Conservation (phyloP, 2,329 filamentous ascomycete species). For the Colletotrichum viniferum region DNA sequence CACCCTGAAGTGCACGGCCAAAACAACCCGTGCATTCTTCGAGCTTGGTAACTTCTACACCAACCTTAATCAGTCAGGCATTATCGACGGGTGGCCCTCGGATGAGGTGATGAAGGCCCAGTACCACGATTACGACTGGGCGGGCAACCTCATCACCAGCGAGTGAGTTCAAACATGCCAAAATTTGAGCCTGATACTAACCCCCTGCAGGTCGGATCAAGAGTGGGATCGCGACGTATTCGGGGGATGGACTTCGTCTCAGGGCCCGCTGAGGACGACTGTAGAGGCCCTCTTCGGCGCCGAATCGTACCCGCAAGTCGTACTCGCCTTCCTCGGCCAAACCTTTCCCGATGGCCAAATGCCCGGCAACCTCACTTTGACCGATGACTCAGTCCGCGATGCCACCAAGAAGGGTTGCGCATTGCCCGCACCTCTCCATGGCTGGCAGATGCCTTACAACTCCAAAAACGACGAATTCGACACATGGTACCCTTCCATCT, state of each 20-base stretch:
- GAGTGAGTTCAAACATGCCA: neutral
- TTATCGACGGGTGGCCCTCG: slow-evolving; percentile 6
- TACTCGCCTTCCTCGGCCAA: slow-evolving; percentile 5
- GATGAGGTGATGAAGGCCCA: slow-evolving; percentile 14
- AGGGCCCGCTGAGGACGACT: slow-evolving; percentile 9
- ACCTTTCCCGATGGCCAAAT: neutral
- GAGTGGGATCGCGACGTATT: slow-evolving; percentile 7
- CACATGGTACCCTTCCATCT: slow-evolving; percentile 12
- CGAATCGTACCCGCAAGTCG: slow-evolving; percentile 2
- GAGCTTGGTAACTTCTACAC: slow-evolving; percentile 14
- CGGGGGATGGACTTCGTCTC: neutral
- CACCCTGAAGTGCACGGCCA: slow-evolving; percentile 9
- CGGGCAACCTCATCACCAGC: slow-evolving; percentile 13
- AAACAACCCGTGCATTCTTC: slow-evolving; percentile 17
- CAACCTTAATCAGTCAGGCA: neutral
- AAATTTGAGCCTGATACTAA: neutral
- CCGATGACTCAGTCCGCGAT: neutral
- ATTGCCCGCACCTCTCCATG: neutral
- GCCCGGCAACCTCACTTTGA: neutral
- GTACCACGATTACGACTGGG: slow-evolving; percentile 20
- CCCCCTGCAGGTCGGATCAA: neutral
- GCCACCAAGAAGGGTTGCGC: neutral
- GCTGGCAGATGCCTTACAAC: slow-evolving; percentile 17
- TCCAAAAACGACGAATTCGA: slow-evolving; percentile 12
- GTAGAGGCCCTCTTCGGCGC: slow-evolving; percentile 14